Conservation (phyloP, 164 flowering plant species). For the Nelumbo lutea region DNA sequence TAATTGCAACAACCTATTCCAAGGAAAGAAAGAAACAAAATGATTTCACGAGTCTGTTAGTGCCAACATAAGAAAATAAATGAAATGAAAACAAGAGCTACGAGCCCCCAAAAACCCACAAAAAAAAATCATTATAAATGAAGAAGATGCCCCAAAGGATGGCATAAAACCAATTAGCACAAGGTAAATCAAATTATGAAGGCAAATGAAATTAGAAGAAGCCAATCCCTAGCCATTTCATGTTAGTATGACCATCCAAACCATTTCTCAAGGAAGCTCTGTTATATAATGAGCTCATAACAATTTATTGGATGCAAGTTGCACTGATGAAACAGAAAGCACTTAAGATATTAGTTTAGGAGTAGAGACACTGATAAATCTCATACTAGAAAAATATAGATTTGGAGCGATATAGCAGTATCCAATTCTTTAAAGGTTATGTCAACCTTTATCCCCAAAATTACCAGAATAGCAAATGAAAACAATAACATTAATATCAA, state of each 20-base stretch:
- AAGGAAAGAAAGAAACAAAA: constrained; percentile 13
- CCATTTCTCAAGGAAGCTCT: background rate
- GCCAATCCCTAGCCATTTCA: too few relatives aligned
- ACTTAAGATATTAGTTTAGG: background rate
- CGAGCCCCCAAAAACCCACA: background rate
- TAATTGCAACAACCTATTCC: constrained; percentile 83
- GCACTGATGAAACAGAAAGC: background rate
- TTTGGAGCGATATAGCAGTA: background rate
- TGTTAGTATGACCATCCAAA: background rate
- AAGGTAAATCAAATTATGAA: too few relatives aligned
- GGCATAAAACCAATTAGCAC: too few relatives aligned
- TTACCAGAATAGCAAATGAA: background rate
- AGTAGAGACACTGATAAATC: too few relatives aligned
- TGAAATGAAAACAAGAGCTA: background rate
- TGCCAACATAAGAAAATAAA: background rate
- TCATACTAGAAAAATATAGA: background rate
- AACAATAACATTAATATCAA: background rate
- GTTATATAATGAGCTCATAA: background rate
- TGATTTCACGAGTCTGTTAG: background rate
- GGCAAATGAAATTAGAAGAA: too few relatives aligned
- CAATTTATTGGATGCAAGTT: background rate
- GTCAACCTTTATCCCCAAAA: background rate
- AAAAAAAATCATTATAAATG: background rate
- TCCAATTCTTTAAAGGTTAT: too few relatives aligned
- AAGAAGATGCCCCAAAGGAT: too few relatives aligned